phyloP scores from a whole-genome alignment of 768 basidiomycete species.

The Lentinus brumalis region DNA sequence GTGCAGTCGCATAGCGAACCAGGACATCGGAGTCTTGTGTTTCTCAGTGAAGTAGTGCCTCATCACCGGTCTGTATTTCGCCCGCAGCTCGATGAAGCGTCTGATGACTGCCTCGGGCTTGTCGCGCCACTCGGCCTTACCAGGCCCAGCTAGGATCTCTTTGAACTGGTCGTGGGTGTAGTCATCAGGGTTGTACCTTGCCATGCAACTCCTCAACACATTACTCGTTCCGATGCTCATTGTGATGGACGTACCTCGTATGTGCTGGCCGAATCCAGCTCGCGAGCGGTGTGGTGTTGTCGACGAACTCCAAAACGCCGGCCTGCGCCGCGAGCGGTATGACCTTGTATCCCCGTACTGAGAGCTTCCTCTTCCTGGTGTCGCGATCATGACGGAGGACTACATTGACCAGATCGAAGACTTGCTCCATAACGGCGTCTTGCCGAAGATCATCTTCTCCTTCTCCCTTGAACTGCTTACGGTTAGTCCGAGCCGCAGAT shows the following conservation, averaged over 20 bases:
- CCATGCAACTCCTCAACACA: not conserved
- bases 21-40: slow-evolving; percentile 84
- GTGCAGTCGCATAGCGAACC: slow-evolving; percentile 89
- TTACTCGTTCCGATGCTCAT: not conserved
- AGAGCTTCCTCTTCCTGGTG: slow-evolving; percentile 70
- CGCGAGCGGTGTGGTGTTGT: slow-evolving; percentile 67
- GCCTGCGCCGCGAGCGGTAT: slow-evolving; percentile 79
- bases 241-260: slow-evolving; percentile 54
- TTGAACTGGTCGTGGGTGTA: slow-evolving; percentile 36
- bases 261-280: slow-evolving; percentile 70
- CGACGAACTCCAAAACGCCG: slow-evolving; percentile 91
- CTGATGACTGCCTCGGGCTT: slow-evolving; percentile 33
- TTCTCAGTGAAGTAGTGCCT: slow-evolving; percentile 92
- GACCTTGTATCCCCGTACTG: slow-evolving; percentile 85
- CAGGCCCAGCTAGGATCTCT: slow-evolving; percentile 26
- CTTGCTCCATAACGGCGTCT: slow-evolving; percentile 99
- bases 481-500: not conserved
- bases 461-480: slow-evolving; percentile 82
- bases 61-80: slow-evolving; percentile 79
- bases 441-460: slow-evolving; percentile 91
- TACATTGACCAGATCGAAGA: slow-evolving; percentile 86
- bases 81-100: slow-evolving; percentile 28
- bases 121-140: slow-evolving; percentile 34
- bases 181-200: slow-evolving; percentile 71
- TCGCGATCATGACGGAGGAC: slow-evolving; percentile 74